Evolutionary conservation across 306 rosid species (phyloP).

Genomic region (Corylus avellana): DNA sequence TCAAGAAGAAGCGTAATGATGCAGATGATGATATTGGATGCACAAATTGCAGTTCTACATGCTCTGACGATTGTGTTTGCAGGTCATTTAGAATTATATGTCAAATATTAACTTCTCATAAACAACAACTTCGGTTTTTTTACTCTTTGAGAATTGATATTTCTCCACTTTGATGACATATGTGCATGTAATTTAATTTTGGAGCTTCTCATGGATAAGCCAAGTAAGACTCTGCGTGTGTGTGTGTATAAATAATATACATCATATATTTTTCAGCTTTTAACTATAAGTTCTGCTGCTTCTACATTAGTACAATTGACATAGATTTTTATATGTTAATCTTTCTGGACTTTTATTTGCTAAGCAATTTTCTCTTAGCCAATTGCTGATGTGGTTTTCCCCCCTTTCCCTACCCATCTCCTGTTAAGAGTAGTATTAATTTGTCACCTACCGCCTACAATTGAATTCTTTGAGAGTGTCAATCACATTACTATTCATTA

Average conservation of each 20-base stretch:
- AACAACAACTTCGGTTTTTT: too few species aligned
- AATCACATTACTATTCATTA: neutral
- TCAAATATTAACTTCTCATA: neutral
- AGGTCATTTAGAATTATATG: slow-evolving; percentile 50
- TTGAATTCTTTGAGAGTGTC: neutral
- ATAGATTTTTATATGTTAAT: neutral
- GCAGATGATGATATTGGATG: slow-evolving; percentile 79
- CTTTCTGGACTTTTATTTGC: neutral
- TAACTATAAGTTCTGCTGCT: neutral
- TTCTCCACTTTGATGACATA: neutral
- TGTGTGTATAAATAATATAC: neutral
- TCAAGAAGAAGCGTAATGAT: slow-evolving; percentile 81
- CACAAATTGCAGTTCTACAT: slow-evolving; percentile 54
- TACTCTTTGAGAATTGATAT: too few species aligned
- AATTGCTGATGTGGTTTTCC: neutral
- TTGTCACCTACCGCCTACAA: neutral
- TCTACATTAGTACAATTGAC: neutral
- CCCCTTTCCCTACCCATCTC: neutral
- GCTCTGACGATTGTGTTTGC: slow-evolving; percentile 88
- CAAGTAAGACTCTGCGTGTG: neutral
- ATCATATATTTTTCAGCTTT: too few species aligned
- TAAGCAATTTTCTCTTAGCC: neutral
- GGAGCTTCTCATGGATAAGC: neutral
- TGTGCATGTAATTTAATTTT: neutral
- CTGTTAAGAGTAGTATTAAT: neutral